phyloP scores from a whole-genome alignment of 768 basidiomycete genomes.

The Boletellus ananas region DNA sequence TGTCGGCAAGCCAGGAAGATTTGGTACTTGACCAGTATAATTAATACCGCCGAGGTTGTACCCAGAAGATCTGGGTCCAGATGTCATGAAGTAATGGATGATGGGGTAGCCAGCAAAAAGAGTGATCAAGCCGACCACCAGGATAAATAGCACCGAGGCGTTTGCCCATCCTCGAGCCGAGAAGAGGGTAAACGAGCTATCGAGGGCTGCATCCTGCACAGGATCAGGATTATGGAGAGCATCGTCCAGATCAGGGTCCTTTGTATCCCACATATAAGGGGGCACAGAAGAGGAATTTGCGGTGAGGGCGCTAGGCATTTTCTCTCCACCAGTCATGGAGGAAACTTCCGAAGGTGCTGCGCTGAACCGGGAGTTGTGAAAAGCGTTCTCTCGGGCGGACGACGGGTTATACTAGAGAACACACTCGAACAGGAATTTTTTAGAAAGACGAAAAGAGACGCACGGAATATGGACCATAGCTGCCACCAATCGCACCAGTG shows the following conservation, averaged over 20 bases:
- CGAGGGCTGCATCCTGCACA: slow-evolving; percentile 56
- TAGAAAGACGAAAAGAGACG: slow-evolving; percentile 23
- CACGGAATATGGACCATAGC: slow-evolving; percentile 88
- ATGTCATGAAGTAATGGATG: slow-evolving; percentile 49
- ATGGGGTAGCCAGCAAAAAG: slow-evolving; percentile 91
- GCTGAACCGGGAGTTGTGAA: slow-evolving; percentile 57
- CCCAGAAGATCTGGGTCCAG: slow-evolving; percentile 36
- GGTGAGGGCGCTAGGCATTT: slow-evolving; percentile 27
- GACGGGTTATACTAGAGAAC: slow-evolving; percentile 52
- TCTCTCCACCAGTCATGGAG: slow-evolving; percentile 35
- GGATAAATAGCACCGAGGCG: slow-evolving; percentile 62
- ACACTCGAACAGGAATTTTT: background rate
- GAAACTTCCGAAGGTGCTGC: slow-evolving; percentile 47
- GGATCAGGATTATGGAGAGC: slow-evolving; percentile 86
- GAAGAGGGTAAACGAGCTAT: slow-evolving; percentile 65
- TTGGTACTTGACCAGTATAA: slow-evolving; percentile 80
- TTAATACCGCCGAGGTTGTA: slow-evolving; percentile 89
- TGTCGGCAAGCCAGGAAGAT: slow-evolving; percentile 58
- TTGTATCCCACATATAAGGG: slow-evolving; percentile 70
- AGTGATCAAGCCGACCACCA: slow-evolving; percentile 64
- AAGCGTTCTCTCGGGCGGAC: slow-evolving; percentile 38
- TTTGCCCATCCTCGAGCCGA: slow-evolving; percentile 85
- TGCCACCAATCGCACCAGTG: slow-evolving; percentile 70
- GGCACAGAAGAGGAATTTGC: slow-evolving; percentile 61
- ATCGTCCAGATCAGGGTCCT: slow-evolving; percentile 87